Percentiles rank a stretch among this genome's conserved stretches.
These are phyloP conservation scores for Podaxis sp. DNA, from an alignment of 768 basidiomycete genomes.

Conservation along the genomic window DNA sequence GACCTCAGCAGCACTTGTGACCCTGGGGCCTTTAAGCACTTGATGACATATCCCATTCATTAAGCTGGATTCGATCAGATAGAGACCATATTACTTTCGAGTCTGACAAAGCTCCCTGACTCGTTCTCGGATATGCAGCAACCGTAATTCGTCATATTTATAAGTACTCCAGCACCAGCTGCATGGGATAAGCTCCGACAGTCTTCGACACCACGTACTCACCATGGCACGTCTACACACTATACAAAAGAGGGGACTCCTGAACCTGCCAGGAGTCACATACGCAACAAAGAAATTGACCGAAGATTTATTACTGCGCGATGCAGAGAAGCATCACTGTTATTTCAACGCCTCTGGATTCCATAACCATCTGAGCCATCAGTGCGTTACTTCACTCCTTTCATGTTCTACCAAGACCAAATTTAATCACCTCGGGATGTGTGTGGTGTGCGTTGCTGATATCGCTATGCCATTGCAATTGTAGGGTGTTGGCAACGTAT, in stretches of 20 bases:
- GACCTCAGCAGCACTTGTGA: background rate
- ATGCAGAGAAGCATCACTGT: slow-evolving; percentile 48
- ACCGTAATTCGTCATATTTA: background rate
- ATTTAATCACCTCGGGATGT: background rate
- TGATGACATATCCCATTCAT: background rate
- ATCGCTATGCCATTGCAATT: background rate
- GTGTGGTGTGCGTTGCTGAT: background rate
- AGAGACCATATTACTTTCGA: background rate
- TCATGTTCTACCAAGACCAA: background rate
- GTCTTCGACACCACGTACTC: background rate
- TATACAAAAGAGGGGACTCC: slow-evolving; percentile 27
- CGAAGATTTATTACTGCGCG: slow-evolving; percentile 43
- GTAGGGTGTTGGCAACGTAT: slow-evolving; percentile 52
- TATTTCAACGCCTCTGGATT: slow-evolving; percentile 36
- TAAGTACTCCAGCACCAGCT: background rate
- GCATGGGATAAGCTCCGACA: background rate
- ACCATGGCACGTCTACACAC: background rate
- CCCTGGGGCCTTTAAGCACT: background rate
- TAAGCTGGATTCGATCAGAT: no score
- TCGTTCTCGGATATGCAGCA: background rate
- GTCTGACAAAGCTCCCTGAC: background rate
- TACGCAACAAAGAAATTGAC: slow-evolving; percentile 34
- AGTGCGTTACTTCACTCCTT: slow-evolving; percentile 32
- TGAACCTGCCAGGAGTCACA: slow-evolving; percentile 44
- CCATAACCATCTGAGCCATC: slow-evolving; percentile 59